Evolutionary conservation across 306 rosid species (phyloP).

Genomic region (Vicia faba): DNA sequence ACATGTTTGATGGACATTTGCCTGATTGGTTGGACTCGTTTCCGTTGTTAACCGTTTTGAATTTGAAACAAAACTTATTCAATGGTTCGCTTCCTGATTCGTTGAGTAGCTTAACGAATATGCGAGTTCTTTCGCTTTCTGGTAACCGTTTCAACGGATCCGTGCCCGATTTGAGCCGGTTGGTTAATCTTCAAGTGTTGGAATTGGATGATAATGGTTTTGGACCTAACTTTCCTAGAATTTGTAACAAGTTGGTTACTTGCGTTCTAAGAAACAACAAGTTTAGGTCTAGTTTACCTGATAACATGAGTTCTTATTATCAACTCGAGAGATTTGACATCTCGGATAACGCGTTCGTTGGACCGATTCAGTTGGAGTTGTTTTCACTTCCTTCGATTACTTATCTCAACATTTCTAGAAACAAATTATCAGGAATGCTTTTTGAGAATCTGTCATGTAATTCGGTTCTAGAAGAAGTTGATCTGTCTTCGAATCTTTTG

Average conservation of each 20-base stretch:
- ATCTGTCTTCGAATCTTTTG: conserved; percentile 82
- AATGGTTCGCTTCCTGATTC: conserved; percentile 72
- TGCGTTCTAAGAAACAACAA: conserved; percentile 68
- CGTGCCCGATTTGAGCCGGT: conserved; percentile 70
- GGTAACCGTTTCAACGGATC: conserved; percentile 65
- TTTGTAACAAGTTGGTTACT: conserved; percentile 71
- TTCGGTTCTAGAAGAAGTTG: conserved; percentile 61
- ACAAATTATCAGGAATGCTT: conserved; percentile 82
- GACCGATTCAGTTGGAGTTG: conserved; percentile 64
- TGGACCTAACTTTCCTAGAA: conserved; percentile 82
- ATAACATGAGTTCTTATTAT: conserved; percentile 58
- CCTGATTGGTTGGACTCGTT: conserved; percentile 66
- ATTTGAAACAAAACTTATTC: conserved; percentile 67
- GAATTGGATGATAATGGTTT: conserved; percentile 77
- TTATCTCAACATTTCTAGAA: conserved; percentile 70
- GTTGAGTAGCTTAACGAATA: conserved; percentile 53
- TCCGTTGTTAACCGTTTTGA: conserved; percentile 65
- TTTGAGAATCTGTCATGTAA: conserved; percentile 67
- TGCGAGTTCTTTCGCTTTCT: conserved; percentile 74
- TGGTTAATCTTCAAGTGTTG: conserved; percentile 85
- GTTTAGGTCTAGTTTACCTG: conserved; percentile 72
- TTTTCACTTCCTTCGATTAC: conserved; percentile 75
- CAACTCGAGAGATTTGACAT: conserved; percentile 70
- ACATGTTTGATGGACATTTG: conserved; percentile 67
- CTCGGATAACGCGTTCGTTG: conserved; percentile 72